These are phyloP conservation scores for Myrica gale DNA, from an alignment of 306 rosid species.

Conservation along the genomic window DNA sequence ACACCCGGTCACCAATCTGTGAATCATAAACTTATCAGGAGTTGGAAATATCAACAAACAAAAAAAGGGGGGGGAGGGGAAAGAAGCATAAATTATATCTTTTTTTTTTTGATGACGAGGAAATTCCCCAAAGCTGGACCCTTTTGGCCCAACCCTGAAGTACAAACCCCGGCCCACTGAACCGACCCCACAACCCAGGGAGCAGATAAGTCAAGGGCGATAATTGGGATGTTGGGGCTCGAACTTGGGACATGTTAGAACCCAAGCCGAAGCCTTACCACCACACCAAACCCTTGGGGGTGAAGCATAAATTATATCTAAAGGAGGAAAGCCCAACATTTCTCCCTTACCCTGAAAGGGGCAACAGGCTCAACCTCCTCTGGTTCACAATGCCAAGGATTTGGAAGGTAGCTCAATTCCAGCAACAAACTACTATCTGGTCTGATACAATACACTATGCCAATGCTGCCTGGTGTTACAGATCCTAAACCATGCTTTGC, in stretches of 20 bases:
- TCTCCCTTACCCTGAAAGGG: conserved; percentile 72
- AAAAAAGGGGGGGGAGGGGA: background rate
- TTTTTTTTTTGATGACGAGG: too few species aligned
- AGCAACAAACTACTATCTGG: conserved; percentile 92
- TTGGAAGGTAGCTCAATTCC: conserved; percentile 93
- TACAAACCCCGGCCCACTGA: too few species aligned
- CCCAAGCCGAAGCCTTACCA: too few species aligned
- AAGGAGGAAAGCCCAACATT: conserved; percentile 18
- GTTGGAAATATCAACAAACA: conserved; percentile 10
- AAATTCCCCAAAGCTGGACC: too few species aligned
- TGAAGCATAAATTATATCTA: background rate
- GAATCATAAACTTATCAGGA: conserved; percentile 25
- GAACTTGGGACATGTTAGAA: too few species aligned
- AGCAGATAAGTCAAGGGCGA: too few species aligned
- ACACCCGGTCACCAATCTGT: conserved; percentile 89
- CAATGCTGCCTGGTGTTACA: conserved; percentile 98
- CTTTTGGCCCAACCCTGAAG: too few species aligned
- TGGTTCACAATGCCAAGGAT: conserved; percentile 99
- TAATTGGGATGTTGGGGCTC: too few species aligned
- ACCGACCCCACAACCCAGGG: too few species aligned
- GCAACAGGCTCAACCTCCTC: conserved; percentile 95
- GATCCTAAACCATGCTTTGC: conserved; percentile 97
- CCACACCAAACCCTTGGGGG: too few species aligned
- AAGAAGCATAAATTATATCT: background rate
- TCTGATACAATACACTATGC: conserved; percentile 90